Evolutionary conservation across 2,329 filamentous ascomycete genomes (phyloP).

Genomic region (Calonectria pauciramosa): DNA sequence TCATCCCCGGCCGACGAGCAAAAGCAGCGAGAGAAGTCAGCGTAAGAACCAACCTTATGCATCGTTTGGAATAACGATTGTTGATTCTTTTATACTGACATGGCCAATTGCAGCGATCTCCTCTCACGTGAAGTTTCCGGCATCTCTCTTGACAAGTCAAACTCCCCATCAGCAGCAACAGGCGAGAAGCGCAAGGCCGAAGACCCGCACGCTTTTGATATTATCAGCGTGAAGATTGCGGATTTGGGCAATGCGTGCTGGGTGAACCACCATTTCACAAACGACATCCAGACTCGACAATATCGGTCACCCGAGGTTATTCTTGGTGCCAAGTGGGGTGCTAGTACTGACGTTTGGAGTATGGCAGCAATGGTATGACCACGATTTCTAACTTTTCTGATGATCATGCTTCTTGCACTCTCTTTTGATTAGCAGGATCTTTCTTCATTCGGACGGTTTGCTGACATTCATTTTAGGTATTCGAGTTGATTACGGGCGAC

Average conservation of each 20-base stretch:
- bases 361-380: slow-evolving; percentile 95
- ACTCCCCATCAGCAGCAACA: slow-evolving; percentile 62
- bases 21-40: slow-evolving; percentile 90
- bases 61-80: background rate
- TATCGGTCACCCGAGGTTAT: slow-evolving; percentile 98
- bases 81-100: slow-evolving; percentile 23
- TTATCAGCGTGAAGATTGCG: slow-evolving; percentile 98
- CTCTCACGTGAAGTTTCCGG: slow-evolving; percentile 94
- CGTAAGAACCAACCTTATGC: slow-evolving; percentile 70
- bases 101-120: slow-evolving; percentile 73
- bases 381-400: background rate
- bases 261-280: slow-evolving; percentile 99
- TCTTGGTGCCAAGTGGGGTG: slow-evolving; percentile 96
- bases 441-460: background rate
- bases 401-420: background rate
- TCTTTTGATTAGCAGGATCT: background rate
- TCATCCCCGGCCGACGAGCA: slow-evolving; percentile 74
- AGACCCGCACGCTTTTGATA: slow-evolving; percentile 71
- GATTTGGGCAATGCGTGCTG: slow-evolving; percentile 98
- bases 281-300: slow-evolving; percentile 98
- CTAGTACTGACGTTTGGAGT: slow-evolving; percentile 99
- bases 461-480: slow-evolving; percentile 73
- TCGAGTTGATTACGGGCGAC: slow-evolving; percentile 97
- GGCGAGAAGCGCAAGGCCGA: slow-evolving; percentile 75
- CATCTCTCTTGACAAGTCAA: slow-evolving; percentile 88